Evolutionary conservation across 805 yeast species (phyloP).

Genomic region (Torulaspora delbrueckii): DNA sequence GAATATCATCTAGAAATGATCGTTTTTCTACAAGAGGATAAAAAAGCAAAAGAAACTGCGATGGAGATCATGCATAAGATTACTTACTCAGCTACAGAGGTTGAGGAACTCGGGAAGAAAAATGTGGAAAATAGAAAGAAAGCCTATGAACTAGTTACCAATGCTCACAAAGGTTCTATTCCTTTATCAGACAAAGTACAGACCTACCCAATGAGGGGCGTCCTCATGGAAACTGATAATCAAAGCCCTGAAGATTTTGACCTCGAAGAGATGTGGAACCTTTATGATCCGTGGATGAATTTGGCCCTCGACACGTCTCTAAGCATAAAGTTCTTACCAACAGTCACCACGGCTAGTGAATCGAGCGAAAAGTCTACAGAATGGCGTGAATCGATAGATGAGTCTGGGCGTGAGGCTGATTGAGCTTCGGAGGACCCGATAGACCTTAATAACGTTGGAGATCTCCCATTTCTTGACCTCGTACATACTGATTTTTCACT

Average conservation of each 20-base stretch:
- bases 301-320: constrained; percentile 35
- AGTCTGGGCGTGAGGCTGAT: constrained; percentile 8
- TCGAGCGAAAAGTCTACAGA: constrained; percentile 4
- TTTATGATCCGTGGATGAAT: constrained; percentile 36
- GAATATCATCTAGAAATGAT: constrained; percentile 32
- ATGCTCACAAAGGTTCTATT: constrained; percentile 16
- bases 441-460: not conserved
- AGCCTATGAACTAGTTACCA: constrained; percentile 12
- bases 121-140: constrained; percentile 20
- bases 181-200: constrained; percentile 9
- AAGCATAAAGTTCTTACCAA: constrained; percentile 35
- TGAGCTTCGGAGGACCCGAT: not conserved
- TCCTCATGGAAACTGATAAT: constrained; percentile 19
- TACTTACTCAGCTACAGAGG: constrained; percentile 16
- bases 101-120: constrained; percentile 11
- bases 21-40: constrained; percentile 24
- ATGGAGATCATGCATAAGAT: constrained; percentile 15
- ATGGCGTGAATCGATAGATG: constrained; percentile 5
- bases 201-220: constrained; percentile 17
- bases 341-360: constrained; percentile 17
- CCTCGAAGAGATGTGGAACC: constrained; percentile 30
- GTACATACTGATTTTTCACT: constrained; percentile 2
- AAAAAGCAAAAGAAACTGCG: constrained; percentile 18
- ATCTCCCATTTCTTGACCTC: not conserved
- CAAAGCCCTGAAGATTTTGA: constrained; percentile 24